phyloP scores from a whole-genome alignment of 169 alveolate genomes.

The Plasmodium coatneyi region DNA sequence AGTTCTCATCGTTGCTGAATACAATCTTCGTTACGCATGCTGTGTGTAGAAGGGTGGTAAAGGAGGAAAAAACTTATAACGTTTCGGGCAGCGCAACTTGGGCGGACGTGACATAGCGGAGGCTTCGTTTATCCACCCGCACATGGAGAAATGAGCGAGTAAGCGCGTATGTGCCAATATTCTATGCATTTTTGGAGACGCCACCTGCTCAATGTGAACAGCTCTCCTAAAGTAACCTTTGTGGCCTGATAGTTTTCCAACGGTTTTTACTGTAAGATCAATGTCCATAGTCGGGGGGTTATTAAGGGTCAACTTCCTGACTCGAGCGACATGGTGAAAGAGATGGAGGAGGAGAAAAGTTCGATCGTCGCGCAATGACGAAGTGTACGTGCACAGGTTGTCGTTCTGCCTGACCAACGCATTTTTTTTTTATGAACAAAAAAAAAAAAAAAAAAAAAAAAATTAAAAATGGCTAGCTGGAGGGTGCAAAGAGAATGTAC shows the following conservation, averaged over 20 bases:
- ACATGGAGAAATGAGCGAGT: neutral
- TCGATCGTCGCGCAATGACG: neutral
- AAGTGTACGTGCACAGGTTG: neutral
- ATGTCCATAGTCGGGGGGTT: slow-evolving; percentile 23
- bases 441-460: neutral
- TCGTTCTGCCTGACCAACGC: neutral
- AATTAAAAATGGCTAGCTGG: neutral
- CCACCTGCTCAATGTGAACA: neutral
- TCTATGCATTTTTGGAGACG: neutral
- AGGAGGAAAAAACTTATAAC: neutral
- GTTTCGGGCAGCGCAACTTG: neutral
- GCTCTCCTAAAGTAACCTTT: slow-evolving; percentile 8
- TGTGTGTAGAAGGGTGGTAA: neutral
- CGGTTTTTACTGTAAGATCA: neutral
- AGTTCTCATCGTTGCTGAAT: slow-evolving; percentile 52
- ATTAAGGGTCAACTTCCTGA: neutral
- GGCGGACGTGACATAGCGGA: neutral
- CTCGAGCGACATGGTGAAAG: neutral
- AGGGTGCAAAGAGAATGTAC: neutral
- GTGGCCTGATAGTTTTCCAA: slow-evolving; percentile 32
- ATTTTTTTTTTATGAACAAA: neutral
- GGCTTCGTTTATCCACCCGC: neutral
- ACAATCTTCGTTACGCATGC: slow-evolving; percentile 54
- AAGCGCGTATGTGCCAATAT: neutral
- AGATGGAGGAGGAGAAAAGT: neutral